Evolutionary conservation across 352 stramenopile genomes (phyloP), one percentile per base, ranked within the genome.

Genomic region (Blastocystis sp.): DNA sequence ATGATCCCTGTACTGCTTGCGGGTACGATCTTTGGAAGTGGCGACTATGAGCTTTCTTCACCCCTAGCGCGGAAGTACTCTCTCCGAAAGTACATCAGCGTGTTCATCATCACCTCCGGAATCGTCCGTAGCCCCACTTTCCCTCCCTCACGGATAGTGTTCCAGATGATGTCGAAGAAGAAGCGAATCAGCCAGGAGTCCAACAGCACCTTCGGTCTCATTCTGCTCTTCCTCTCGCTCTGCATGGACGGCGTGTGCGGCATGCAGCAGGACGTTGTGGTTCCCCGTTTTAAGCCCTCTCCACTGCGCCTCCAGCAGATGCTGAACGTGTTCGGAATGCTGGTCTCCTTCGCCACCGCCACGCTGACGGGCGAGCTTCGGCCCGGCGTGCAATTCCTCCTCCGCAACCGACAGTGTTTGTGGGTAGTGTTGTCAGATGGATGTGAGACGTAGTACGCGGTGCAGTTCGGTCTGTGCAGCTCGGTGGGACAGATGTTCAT

Each of bases 401-500:
- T 77, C 3, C 10, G 10, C 2, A 78, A 88, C 38, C 9, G 21
- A 21, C 52, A 41, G 14, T 79, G 64, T 88, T 23, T 88, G 9
- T 88, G 67, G 64, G 56, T 88, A 19, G 52, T 66, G 40, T 28
- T 7, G 11, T 10, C 7, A 67, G 21, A 11, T 10, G 52, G 34
- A 66, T 19, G 38, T 19, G 43, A 69, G 70, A 21, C 14, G 64
- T 74, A 74, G 70, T 95, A 94, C 17, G 67, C 67, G n/a, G 43
- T 88, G 11, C 64, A 88, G 90, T 98, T 98, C 90, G 95, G 95
- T 21, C 88, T 97, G 79, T 98, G 94, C 91, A 97, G 92, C 79
- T 95, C 96, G 40, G 90, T 98, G 66, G 96, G 96, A 40, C 96
- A 99, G 91, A 97, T 97, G 91, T 99, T 99, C 90, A 98, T 99